Evolutionary conservation across 2,329 filamentous ascomycete species (phyloP).

Genomic region (Arachnomyces sp.): DNA sequence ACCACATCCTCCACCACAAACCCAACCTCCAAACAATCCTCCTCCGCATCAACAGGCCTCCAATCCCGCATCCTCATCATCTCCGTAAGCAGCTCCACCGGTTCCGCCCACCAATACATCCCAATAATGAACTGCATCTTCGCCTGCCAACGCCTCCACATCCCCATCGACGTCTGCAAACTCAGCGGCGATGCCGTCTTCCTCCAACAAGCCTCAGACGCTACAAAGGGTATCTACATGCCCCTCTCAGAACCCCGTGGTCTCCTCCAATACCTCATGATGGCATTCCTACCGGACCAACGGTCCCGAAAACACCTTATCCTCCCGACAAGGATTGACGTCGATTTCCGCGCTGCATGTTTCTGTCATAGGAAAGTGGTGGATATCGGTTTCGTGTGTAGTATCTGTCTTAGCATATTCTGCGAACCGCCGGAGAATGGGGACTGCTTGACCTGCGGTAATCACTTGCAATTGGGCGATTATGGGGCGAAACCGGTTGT

Average conservation of each 20-base stretch:
- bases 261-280: constrained; percentile 87
- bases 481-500: constrained; percentile 73
- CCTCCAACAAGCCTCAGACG: constrained; percentile 79
- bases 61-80: constrained; percentile 81
- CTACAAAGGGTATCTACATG: constrained; percentile 63
- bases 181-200: constrained; percentile 81
- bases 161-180: constrained; percentile 87
- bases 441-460: constrained; percentile 76
- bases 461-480: constrained; percentile 62
- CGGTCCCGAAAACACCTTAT: constrained; percentile 58
- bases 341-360: constrained; percentile 96
- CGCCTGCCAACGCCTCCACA: constrained; percentile 76
- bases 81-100: constrained; percentile 81
- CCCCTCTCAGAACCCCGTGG: constrained; percentile 56
- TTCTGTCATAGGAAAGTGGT: constrained; percentile 92
- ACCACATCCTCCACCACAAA: constrained; percentile 25
- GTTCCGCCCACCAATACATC: constrained; percentile 85
- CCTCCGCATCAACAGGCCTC: constrained; percentile 36
- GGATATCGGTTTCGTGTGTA: constrained; percentile 90
- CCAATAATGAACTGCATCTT: constrained; percentile 98
- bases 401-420: constrained; percentile 91
- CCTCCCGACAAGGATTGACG: constrained; percentile 69
- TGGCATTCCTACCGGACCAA: constrained; percentile 74
- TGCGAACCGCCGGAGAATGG: constrained; percentile 58
- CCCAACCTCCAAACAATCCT: constrained; percentile 19